Percentiles rank a stretch among this genome's conserved stretches.
phyloP scores from a whole-genome alignment of 176 grass and related monocot species.

The Alopecurus myosuroides region DNA sequence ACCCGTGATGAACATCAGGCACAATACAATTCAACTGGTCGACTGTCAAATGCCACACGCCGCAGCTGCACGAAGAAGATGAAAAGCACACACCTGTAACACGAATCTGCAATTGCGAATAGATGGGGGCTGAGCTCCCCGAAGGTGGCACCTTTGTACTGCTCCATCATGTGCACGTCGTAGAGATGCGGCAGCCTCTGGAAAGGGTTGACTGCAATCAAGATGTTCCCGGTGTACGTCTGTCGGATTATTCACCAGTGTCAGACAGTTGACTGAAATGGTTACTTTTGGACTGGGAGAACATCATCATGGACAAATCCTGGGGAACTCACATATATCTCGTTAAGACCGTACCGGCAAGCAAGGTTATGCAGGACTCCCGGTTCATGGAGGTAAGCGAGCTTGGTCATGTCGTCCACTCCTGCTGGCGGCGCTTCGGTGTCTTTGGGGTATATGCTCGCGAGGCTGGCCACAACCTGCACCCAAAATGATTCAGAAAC shows the following conservation, averaged over 20 bases:
- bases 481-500: neutral
- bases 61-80: neutral
- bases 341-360: constrained; percentile 66
- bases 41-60: neutral
- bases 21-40: neutral
- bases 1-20: neutral
- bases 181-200: constrained; percentile 81
- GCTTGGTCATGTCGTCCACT: constrained; percentile 98
- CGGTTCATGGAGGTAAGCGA: constrained; percentile 92
- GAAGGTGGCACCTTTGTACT: constrained; percentile 85
- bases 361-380: constrained; percentile 74
- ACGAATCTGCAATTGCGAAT: constrained; percentile 77
- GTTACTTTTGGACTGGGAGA: neutral
- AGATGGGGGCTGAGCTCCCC: constrained; percentile 92
- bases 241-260: neutral
- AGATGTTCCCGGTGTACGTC: constrained; percentile 97
- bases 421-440: constrained; percentile 74
- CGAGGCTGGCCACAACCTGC: constrained; percentile 64
- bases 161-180: constrained; percentile 93
- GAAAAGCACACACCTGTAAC: constrained; percentile 54
- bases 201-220: constrained; percentile 97
- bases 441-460: constrained; percentile 85
- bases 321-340: constrained; percentile 76
- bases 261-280: neutral
- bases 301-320: neutral